Conservation (phyloP, 2,329 filamentous ascomycete species). For the Camptophora hylomeconis region DNA sequence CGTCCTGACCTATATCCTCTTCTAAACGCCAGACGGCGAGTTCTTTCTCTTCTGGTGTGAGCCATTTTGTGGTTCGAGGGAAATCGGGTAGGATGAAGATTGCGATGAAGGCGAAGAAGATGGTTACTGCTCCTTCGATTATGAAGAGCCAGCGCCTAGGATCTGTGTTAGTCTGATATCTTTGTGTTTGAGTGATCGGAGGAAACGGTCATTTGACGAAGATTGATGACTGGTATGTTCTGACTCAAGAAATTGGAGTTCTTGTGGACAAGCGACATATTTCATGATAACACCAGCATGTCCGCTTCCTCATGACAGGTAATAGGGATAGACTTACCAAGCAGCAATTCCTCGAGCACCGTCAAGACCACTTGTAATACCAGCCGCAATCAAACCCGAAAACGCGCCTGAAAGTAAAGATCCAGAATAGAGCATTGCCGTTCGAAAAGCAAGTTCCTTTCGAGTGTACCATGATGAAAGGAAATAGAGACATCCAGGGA, state of each 20-base stretch:
- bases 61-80: constrained; percentile 6
- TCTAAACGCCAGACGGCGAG: constrained; percentile 36
- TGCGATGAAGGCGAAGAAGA: constrained; percentile 4
- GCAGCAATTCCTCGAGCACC: constrained; percentile 40
- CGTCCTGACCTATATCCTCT: constrained; percentile 52
- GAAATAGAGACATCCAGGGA: constrained; percentile 45
- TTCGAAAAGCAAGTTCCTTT: constrained; percentile 38
- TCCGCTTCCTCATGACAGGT: too few relatives aligned
- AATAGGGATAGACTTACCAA: too few relatives aligned
- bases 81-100: constrained; percentile 7
- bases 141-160: constrained; percentile 51
- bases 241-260: too few relatives aligned
- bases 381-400: constrained; percentile 44
- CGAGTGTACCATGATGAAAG: constrained; percentile 41
- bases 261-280: too few relatives aligned
- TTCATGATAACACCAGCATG: too few relatives aligned
- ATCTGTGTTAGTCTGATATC: too few relatives aligned
- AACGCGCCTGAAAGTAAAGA: constrained; percentile 53
- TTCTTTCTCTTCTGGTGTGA: constrained; percentile 21
- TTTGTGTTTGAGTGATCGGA: too few relatives aligned
- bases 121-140: constrained; percentile 27
- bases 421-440: constrained; percentile 43
- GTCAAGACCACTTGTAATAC: constrained; percentile 46
- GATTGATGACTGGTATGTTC: too few relatives aligned
- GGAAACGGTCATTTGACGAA: too few relatives aligned